These are phyloP conservation scores for Rhynchospora tenuis DNA, from an alignment of 176 grass and related monocot genomes.

Conservation along the genomic window DNA sequence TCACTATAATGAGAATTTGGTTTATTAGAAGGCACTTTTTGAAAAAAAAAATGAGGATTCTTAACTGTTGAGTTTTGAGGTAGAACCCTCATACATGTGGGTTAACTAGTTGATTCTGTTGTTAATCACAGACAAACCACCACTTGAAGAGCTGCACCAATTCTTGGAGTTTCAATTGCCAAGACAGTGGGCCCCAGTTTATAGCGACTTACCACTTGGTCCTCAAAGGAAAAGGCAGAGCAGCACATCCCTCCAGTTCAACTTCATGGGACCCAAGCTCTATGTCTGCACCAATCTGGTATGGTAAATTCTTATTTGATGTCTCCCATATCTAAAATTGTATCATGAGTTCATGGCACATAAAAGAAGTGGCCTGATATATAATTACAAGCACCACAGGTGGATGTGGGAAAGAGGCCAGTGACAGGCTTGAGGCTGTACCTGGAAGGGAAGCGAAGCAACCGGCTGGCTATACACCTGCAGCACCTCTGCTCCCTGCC, in stretches of 20 bases:
- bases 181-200: slow-evolving; percentile 96
- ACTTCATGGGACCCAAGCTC: slow-evolving; percentile 87
- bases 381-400: slow-evolving; percentile 33
- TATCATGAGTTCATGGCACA: background rate
- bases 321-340: background rate
- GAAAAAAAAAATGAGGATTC: background rate
- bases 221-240: slow-evolving; percentile 78
- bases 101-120: slow-evolving; percentile 22
- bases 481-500: slow-evolving; percentile 92
- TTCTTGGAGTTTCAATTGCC: slow-evolving; percentile 98
- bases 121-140: slow-evolving; percentile 74
- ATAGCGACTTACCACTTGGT: slow-evolving; percentile 80
- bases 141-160: slow-evolving; percentile 79
- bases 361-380: background rate
- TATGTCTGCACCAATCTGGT: slow-evolving; percentile 91
- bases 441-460: slow-evolving; percentile 91
- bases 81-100: background rate
- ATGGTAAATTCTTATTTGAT: slow-evolving; percentile 20
- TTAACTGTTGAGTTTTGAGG: background rate
- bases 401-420: slow-evolving; percentile 77
- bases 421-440: slow-evolving; percentile 78
- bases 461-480: slow-evolving; percentile 86
- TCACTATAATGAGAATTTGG: background rate
- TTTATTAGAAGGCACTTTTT: background rate
- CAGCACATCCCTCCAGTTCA: slow-evolving; percentile 78